phyloP scores from a whole-genome alignment of 352 stramenopile species.

The Phytophthora fragariaefolia region DNA sequence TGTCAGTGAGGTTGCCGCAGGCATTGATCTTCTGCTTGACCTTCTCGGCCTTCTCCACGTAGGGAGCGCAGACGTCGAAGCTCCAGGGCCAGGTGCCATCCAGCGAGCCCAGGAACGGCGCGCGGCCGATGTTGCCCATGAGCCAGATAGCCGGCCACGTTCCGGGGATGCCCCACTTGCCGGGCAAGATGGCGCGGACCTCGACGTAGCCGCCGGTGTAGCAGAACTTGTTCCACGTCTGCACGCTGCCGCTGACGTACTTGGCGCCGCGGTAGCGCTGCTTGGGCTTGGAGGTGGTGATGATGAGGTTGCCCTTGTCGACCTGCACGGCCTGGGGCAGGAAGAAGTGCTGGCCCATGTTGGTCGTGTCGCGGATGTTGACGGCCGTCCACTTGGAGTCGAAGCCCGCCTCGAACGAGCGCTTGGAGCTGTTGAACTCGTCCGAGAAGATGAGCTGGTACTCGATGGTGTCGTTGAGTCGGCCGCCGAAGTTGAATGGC shows the following conservation, averaged over 20 bases:
- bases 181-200: conserved; percentile 93
- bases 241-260: conserved; percentile 94
- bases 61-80: conserved; percentile 92
- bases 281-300: conserved; percentile 89
- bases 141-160: conserved; percentile 98
- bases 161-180: conserved; percentile 93
- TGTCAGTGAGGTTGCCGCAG: conserved; percentile 94
- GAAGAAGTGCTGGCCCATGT: conserved; percentile 97
- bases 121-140: conserved; percentile 97
- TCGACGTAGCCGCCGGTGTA: conserved; percentile 98
- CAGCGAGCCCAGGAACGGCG: conserved; percentile 93
- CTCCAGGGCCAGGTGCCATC: conserved; percentile 98
- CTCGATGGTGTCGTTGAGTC: conserved; percentile 36
- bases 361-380: conserved; percentile 95
- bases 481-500: conserved; percentile 47
- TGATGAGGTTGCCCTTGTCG: conserved; percentile 94
- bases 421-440: conserved; percentile 95
- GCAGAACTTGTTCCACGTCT: conserved; percentile 99
- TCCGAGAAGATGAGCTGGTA: conserved; percentile 96
- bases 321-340: conserved; percentile 92
- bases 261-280: conserved; percentile 74
- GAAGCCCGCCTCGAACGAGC: conserved; percentile 93
- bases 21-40: conserved; percentile 94
- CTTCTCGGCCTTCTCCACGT: conserved; percentile 89
- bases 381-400: conserved; percentile 97